These are phyloP conservation scores for Thermochaetoides dissita DNA, from an alignment of 2,329 filamentous ascomycete species.

Conservation along the genomic window DNA sequence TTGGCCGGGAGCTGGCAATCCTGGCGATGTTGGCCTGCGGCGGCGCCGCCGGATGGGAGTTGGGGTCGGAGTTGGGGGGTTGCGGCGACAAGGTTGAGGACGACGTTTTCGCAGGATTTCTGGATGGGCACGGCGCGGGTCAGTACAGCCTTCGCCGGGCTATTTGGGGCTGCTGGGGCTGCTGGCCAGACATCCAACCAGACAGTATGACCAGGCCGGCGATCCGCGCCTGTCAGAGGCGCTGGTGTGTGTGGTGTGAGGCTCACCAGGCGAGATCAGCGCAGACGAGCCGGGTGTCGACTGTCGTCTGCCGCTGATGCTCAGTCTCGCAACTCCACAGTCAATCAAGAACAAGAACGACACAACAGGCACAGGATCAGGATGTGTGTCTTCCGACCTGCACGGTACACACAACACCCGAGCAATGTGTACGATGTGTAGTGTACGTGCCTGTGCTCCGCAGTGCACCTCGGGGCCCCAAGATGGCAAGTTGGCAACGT, in stretches of 20 bases:
- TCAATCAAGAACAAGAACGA: not conserved
- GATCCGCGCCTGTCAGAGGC: too few relatives aligned
- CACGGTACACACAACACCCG: too few relatives aligned
- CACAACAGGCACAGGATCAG: too few relatives aligned
- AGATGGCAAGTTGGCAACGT: too few relatives aligned
- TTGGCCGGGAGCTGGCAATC: conserved; percentile 11
- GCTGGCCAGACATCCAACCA: not conserved
- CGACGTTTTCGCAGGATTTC: conserved; percentile 41
- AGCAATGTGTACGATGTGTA: not conserved
- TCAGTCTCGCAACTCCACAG: conserved; percentile 20
- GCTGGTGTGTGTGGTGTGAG: too few relatives aligned
- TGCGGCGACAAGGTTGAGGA: conserved; percentile 33
- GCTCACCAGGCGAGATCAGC: conserved; percentile 44
- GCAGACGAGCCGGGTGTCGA: conserved; percentile 45
- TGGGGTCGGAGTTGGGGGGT: conserved; percentile 23
- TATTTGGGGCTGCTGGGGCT: conserved; percentile 4
- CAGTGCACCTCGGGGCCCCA: too few relatives aligned
- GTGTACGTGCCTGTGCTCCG: too few relatives aligned
- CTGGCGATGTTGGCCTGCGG: conserved; percentile 22
- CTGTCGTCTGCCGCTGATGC: conserved; percentile 38
- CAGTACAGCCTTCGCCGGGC: conserved; percentile 2
- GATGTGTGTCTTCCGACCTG: too few relatives aligned
- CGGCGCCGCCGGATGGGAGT: conserved; percentile 8
- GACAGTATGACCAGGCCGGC: too few relatives aligned
- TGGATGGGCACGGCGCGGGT: conserved; percentile 1